A percentile compares a stretch with the other conserved stretches of the same genome.
phyloP scores from a whole-genome alignment of 495 filamentous ascomycete species.

The Parathielavia appendiculata region DNA sequence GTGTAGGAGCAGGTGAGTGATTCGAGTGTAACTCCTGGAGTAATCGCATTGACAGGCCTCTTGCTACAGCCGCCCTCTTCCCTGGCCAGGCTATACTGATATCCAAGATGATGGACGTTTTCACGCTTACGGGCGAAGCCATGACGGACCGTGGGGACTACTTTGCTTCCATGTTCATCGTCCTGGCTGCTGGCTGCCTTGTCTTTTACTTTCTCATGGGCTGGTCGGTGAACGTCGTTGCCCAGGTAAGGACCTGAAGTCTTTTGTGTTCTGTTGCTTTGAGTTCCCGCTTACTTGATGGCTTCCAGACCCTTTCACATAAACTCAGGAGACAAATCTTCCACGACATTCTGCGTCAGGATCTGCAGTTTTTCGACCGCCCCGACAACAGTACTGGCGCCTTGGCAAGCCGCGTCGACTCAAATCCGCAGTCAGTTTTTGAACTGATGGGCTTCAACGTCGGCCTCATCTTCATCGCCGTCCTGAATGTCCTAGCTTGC shows the following conservation, averaged over 20 bases:
- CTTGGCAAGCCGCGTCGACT: constrained; percentile 55
- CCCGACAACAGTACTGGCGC: constrained; percentile 79
- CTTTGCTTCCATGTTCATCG: constrained; percentile 53
- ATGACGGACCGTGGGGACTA: constrained; percentile 42
- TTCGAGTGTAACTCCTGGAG: background rate
- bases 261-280: no score
- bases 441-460: constrained; percentile 81
- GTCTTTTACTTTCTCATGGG: constrained; percentile 43
- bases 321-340: constrained; percentile 72
- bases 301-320: constrained; percentile 54
- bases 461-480: constrained; percentile 72
- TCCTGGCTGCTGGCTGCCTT: constrained; percentile 41
- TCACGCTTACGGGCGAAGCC: constrained; percentile 23
- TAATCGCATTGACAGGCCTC: background rate
- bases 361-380: constrained; percentile 77
- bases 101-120: constrained; percentile 32
- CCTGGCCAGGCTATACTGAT: constrained; percentile 37
- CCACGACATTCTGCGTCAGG: constrained; percentile 80
- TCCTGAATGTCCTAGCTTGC: constrained; percentile 66
- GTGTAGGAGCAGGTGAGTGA: constrained; percentile 14
- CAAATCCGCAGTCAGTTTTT: constrained; percentile 62
- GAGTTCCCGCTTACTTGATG: background rate
- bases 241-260: constrained; percentile 14
- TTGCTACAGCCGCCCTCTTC: constrained; percentile 21
- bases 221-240: constrained; percentile 39